Base-by-base conservation (phyloP, 164 flowering plant species). In the Umbellularia californica region DNA sequence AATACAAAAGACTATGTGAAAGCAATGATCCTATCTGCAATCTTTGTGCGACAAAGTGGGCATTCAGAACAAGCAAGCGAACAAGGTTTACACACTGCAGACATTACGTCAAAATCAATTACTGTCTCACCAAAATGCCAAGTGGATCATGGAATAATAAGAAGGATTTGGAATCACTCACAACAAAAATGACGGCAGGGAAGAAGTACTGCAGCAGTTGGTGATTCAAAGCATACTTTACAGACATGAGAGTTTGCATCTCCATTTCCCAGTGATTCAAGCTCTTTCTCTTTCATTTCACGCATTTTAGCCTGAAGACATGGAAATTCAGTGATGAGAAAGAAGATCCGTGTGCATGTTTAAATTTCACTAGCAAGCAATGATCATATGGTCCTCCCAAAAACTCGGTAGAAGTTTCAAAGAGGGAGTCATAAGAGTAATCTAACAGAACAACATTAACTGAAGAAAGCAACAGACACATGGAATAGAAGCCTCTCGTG, bases 151-250 rank as follows among this genome's bases (percentile, higher is more conserved):
- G 67, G 30, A 58, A 33, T 1, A 7, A n/a, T 2, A 20, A 25
- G 14, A 33, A 41, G 64, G 52, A 51, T 25, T 30, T 64, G 35
- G 50, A 41, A 74, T 69, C 50, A 82, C 98, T 87, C 82, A 95
- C 99, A 87, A 79, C 97, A 90, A 86, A 95, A 93, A 86, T 95
- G 99, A 52, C 97, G 94, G 70, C 99, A 95, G 5, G 99, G 98
- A 51, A 95, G 95, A 81, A 95, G 98, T 82, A 95, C 87, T 64
- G 97, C 88, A n/a, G 99, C 87, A 14, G 95, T 91, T 25, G 94
- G 83, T 23, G 94, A 84, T 81, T 95, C 98, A 80, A 90, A 93
- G 79, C 98, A 93, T 22, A 93, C 92, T 92, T 93, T 93, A 85
- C 98, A 95, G n/a, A 86, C 74, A 79, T 92, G 97, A 69, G 97